phyloP scores from a whole-genome alignment of 2,329 filamentous ascomycete genomes.

The Colletotrichum cordylinicola region DNA sequence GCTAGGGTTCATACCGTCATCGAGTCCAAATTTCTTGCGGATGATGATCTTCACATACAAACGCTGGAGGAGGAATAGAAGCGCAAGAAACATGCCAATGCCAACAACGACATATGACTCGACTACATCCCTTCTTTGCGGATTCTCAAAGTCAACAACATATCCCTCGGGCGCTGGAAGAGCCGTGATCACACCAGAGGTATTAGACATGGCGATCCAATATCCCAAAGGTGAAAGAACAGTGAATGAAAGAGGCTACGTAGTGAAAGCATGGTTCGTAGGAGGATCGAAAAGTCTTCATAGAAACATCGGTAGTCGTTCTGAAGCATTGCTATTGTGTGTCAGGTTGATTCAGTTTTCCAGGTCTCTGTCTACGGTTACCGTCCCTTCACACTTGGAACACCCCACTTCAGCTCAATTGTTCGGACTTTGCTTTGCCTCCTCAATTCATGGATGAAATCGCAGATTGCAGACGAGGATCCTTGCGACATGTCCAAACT shows the following conservation, averaged over 20 bases:
- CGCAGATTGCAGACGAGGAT: neutral
- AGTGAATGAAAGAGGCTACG: neutral
- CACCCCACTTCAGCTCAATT: neutral
- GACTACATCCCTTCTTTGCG: conserved; percentile 23
- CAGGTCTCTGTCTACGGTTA: neutral
- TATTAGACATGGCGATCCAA: neutral
- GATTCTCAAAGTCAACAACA: conserved; percentile 32
- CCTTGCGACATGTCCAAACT: neutral
- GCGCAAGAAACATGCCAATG: conserved; percentile 26
- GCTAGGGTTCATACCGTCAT: conserved; percentile 26
- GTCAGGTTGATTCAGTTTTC: neutral
- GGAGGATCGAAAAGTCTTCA: neutral
- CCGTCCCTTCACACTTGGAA: neutral
- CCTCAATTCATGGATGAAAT: neutral
- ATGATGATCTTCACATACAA: conserved; percentile 31
- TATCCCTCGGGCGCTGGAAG: conserved; percentile 32
- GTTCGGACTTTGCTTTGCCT: neutral
- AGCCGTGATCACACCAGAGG: conserved; percentile 6
- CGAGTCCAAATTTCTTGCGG: conserved; percentile 27
- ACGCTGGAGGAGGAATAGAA: conserved; percentile 29
- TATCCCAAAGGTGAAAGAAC: neutral
- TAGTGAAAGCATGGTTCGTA: neutral
- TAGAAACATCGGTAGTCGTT: neutral
- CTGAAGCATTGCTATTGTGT: neutral
- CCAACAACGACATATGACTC: conserved; percentile 26